phyloP scores from a whole-genome alignment of 768 basidiomycete genomes.

The Aureoboletus auriporus region DNA sequence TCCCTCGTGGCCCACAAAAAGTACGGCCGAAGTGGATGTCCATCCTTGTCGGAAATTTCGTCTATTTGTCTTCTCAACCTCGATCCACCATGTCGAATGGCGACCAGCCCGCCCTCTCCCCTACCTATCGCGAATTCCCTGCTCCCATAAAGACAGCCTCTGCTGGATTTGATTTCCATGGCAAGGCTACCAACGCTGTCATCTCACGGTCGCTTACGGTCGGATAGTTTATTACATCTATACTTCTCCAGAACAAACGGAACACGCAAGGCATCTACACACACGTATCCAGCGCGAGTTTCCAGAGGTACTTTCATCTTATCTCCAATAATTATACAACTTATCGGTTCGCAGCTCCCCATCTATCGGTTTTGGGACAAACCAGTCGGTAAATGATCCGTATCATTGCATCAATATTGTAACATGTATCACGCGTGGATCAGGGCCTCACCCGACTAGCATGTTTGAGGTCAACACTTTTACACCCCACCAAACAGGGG shows the following conservation, averaged over 20 bases:
- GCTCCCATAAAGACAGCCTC: constrained; percentile 48
- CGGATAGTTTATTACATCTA: constrained; percentile 60
- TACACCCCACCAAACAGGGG: constrained; percentile 64
- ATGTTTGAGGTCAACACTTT: constrained; percentile 74
- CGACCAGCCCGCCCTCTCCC: constrained; percentile 36
- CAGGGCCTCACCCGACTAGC: constrained; percentile 64
- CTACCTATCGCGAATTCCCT: constrained; percentile 52
- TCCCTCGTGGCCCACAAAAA: neutral
- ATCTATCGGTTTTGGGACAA: constrained; percentile 61
- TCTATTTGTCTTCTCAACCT: neutral
- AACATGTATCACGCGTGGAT: neutral
- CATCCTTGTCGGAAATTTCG: neutral
- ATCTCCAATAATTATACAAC: too few species aligned
- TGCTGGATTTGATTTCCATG: constrained; percentile 72
- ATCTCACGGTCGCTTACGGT: neutral
- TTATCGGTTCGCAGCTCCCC: constrained; percentile 40
- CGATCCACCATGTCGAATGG: neutral
- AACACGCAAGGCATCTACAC: constrained; percentile 53
- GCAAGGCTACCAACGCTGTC: constrained; percentile 32
- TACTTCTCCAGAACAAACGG: constrained; percentile 35
- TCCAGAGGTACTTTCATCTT: constrained; percentile 48
- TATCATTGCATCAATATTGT: neutral
- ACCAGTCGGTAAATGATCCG: constrained; percentile 46
- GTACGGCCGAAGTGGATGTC: neutral
- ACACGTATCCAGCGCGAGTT: constrained; percentile 60